Conservation (phyloP, 2,329 filamentous ascomycete genomes). For the Cladophialophora immunda region DNA sequence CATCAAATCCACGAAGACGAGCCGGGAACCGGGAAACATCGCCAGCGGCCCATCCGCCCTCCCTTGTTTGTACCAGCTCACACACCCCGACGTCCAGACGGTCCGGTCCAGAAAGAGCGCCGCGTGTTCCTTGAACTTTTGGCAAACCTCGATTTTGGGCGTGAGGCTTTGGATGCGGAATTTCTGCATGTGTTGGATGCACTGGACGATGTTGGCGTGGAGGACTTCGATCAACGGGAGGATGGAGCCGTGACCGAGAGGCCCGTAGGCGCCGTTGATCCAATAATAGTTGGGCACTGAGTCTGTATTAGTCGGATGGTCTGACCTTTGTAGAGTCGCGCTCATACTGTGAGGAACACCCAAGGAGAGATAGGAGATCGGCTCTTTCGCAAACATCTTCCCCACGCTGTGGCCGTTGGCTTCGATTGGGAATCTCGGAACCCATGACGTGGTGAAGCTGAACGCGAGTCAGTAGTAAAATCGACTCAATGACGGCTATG, state of each 20-base stretch:
- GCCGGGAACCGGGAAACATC: conserved; percentile 49
- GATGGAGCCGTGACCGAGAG: conserved; percentile 40
- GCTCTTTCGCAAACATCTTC: background rate
- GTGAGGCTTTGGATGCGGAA: conserved; percentile 21
- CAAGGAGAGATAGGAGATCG: background rate
- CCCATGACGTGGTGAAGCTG: background rate
- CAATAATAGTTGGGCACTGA: conserved; percentile 42
- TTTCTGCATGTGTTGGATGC: conserved; percentile 25
- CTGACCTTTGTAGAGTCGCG: no score
- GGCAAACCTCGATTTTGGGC: conserved; percentile 37
- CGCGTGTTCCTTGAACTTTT: conserved; percentile 49
- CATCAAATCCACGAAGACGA: conserved; percentile 51
- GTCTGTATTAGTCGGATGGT: no score
- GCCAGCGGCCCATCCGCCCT: conserved; percentile 43
- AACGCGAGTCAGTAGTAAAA: background rate
- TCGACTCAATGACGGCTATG: no score
- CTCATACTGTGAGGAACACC: no score
- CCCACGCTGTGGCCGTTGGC: background rate
- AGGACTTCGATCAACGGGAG: conserved; percentile 19
- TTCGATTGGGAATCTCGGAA: background rate
- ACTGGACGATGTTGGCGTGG: conserved; percentile 8
- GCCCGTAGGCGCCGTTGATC: conserved; percentile 43
- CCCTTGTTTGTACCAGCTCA: conserved; percentile 32
- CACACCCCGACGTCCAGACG: conserved; percentile 26
- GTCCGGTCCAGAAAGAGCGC: conserved; percentile 49